phyloP scores from a whole-genome alignment of 106 monocot species.

The Amphibolis antarctica region DNA sequence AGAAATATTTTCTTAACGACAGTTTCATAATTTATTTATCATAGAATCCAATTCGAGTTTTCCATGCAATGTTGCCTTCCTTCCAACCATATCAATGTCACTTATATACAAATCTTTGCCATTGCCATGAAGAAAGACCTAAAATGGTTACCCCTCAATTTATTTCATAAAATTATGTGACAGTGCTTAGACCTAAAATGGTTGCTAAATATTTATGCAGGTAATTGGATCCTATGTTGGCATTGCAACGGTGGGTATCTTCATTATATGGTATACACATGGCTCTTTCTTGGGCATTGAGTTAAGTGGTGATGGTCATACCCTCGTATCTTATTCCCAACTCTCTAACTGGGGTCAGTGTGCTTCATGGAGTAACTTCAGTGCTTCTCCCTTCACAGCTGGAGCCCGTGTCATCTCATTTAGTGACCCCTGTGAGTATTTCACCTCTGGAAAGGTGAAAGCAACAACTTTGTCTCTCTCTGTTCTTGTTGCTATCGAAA shows the following conservation, averaged over 20 bases:
- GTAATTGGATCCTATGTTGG: conserved; percentile 83
- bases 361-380: conserved; percentile 55
- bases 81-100: no score
- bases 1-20: no score
- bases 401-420: conserved; percentile 44
- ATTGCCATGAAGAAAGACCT: no score
- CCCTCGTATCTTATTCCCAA: conserved; percentile 62
- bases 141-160: no score
- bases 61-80: no score
- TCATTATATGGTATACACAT: conserved; percentile 82
- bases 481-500: conserved; percentile 81
- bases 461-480: conserved; percentile 78
- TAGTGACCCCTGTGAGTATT: conserved; percentile 75
- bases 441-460: conserved; percentile 67
- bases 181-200: neutral
- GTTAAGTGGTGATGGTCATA: conserved; percentile 60
- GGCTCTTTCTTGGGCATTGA: conserved; percentile 81
- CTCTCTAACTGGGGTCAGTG: conserved; percentile 79
- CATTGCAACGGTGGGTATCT: conserved; percentile 71
- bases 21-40: no score
- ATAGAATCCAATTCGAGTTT: no score
- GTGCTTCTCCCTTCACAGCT: conserved; percentile 48
- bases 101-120: no score
- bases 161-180: neutral
- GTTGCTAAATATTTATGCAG: conserved; percentile 14